phyloP scores from a whole-genome alignment of 805 yeast genomes.

The Ogataea neopini region DNA sequence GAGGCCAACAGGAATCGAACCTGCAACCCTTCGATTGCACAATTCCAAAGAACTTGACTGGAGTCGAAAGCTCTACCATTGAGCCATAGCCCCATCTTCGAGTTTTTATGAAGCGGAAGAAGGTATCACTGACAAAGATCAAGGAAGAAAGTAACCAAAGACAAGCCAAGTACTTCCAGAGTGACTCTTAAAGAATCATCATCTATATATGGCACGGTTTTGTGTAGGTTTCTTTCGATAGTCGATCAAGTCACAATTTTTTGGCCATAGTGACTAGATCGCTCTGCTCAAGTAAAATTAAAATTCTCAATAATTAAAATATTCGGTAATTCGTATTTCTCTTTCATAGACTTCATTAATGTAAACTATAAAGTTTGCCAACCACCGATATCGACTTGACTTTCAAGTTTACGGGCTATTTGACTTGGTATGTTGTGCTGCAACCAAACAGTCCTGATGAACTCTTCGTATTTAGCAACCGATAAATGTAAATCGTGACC shows the following conservation, averaged over 20 bases:
- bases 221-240: too few relatives aligned
- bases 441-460: conserved; percentile 70
- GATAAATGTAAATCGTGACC: conserved; percentile 72
- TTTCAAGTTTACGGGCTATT: conserved; percentile 79
- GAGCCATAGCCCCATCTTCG: conserved; percentile 65
- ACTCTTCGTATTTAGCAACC: conserved; percentile 59
- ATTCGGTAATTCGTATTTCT: too few relatives aligned
- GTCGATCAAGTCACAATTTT: too few relatives aligned
- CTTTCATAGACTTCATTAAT: neutral
- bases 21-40: conserved; percentile 79
- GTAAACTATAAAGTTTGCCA: conserved; percentile 75
- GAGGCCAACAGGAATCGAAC: conserved; percentile 87
- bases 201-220: too few relatives aligned
- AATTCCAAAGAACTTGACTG: conserved; percentile 41
- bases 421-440: conserved; percentile 75
- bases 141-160: too few relatives aligned
- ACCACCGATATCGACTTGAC: conserved; percentile 84
- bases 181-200: too few relatives aligned
- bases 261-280: too few relatives aligned
- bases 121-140: neutral
- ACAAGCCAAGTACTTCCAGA: too few relatives aligned
- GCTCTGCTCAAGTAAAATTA: too few relatives aligned
- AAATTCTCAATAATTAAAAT: too few relatives aligned
- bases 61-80: conserved; percentile 81
- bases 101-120: neutral